Base-by-base conservation (phyloP, 2,329 filamentous ascomycete species). In the Bimuria novae-zelandiae region DNA sequence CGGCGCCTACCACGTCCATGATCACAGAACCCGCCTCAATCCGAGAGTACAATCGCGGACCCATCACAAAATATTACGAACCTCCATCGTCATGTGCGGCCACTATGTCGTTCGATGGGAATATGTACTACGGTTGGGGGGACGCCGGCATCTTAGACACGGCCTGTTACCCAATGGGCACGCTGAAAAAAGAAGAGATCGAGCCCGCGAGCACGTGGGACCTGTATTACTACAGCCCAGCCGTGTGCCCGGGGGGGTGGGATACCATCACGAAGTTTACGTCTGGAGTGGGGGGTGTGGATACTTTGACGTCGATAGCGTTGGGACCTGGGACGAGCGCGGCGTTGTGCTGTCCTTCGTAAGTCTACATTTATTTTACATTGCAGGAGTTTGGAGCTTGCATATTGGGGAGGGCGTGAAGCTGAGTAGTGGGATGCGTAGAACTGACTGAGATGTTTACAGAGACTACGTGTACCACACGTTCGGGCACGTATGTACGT, bases 11-110 rank as follows among this genome's bases (percentile, higher is more conserved):
- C 14, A n/a, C 10, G 12, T 36, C 14, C 4, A 36, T 69, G 6
- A 36, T 74, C 11, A 54, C 71, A 0, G 39, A 39, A 11, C 7
- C 36, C 6, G 36, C 36, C 4, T 39, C 36, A 3, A 39, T 39
- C 17, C 5, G 11, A 11, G 36, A 17, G 11, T 4, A 22, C 3
- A 39, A 39, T 10, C 36, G 36, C 17, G 36, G 36, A 2, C 36
- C 36, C 10, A 39, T 39, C 3, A 39, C 36, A 12, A 22, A 21
- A 8, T 39, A 39, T 10, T 39, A 8, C 7, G 36, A 3, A 19
- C 17, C 36, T 4, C 10, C 36, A 3, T 39, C 36, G 19, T 14
- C 36, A 7, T 39, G 36, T 10, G 17, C 17, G 36, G 7, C 17
- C 19, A 22, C 19, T 8, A 21, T 39, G 36, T 39, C 36, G 17